Evolutionary conservation across 306 rosid genomes (phyloP), one percentile per base, ranked within the genome.

Genomic region (Dalbergia cultrata): DNA sequence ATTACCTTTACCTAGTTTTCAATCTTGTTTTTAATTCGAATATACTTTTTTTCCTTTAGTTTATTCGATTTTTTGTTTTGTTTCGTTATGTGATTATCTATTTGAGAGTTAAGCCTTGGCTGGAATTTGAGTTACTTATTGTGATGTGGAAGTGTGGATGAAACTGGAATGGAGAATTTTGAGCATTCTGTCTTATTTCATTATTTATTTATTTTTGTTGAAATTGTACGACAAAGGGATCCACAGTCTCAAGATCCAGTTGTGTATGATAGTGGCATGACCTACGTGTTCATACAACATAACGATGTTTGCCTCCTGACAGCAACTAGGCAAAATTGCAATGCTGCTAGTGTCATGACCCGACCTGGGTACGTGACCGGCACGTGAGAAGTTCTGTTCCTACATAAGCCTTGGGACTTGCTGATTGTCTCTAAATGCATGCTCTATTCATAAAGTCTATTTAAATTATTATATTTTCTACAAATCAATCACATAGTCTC

Each of bases 251-350:
- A 91, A 61, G 97, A 96, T 93, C 99, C 99, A 14, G 98, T 93
- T 66, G 98, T 89, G 17, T 79, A 69, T 75, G 98, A 96, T 70
- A 88, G 88, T 73, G 99, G 99, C 54, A 93, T 93, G 60, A 89
- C 92, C 85, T 96, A 93, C 89, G 77, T 96, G 98, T 96, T 92
- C 82, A 85, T 96, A 79, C 99, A 96, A 86, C 99, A 96, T 78
- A 96, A 90, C 78, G 93, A 96, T 82, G 92, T 96, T 65, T 96
- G 84, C 90, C 86, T 96, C 78, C 90, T 96, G 97, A 67, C 81
- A 12, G 99, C 99, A 13, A 88, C 99, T 18, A 81, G 99, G 84
- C 98, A 96, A 88, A 96, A 96, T 69, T 93, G 98, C 87, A 96
- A 96, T 88, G 99, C 97, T 2, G 97, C 98, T n/a, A n/a, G n/a